Evolutionary conservation across 352 stramenopile species (phyloP), one percentile per base, ranked within the genome.

Genomic region (Phytopythium vexans): DNA sequence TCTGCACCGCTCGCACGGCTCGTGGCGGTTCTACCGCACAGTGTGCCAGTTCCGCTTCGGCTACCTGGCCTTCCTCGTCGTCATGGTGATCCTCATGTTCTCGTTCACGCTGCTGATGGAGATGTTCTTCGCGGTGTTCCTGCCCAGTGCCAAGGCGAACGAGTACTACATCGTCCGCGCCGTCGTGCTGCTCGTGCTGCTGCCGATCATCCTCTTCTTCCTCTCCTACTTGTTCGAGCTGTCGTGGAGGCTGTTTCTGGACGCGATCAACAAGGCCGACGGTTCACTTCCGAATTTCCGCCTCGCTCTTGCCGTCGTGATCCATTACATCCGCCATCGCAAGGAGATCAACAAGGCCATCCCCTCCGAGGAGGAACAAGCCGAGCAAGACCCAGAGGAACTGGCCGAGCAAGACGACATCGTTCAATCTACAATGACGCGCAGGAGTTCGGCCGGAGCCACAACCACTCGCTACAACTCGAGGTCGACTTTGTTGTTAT

Each of bases 141-240:
- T 92, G 38, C 82, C 82, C 21, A 89, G 77, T 43, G 80, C 82
- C 56, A 87, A 87, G 56, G 86, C 74, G 56, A 71, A 85, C 49
- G 66, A 79, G 12, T 81, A 86, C 38, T 92, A 88, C 56, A 59
- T 76, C 41, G 41, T 81, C 37, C 77, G 82, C 48, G 74, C 80
- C 0, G 66, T 88, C 39, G 49, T 74, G 31, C 62, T 86, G 33
- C 64, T 92, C 44, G 64, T 82, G 7, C 51, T 80, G 40, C 65
- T 92, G 8, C 82, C 82, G 2, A 16, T 88, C 42, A 52, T 86
- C 49, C 67, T 92, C 21, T 85, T 90, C 66, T 72, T 90, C 46
- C 62, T 92, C 39, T 92, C 82, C 16, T 92, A 92, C 58, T 66
- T 88, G n/a, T 92, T 88, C 45, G 80, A 92, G 37, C 80, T 90